Evolutionary conservation across 352 stramenopile species (phyloP), one percentile per base, ranked within the genome.

Genomic region (Pythium angustatum): DNA sequence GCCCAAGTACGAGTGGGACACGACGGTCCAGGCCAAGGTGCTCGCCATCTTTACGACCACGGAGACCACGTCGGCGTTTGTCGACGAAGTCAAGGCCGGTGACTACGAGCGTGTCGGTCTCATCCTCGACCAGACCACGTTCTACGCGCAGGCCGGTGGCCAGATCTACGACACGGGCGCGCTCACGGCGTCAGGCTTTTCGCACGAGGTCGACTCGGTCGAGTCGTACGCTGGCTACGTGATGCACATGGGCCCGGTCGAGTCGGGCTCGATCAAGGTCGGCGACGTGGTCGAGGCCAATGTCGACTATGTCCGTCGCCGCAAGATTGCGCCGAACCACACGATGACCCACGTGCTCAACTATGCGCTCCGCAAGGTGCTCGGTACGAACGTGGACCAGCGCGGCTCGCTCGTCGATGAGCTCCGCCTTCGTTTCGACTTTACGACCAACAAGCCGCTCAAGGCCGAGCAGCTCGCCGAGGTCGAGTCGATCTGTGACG

Each of bases 301-400:
- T 43, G 98, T 99, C 7, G 96, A 99, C 81, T 99, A 99, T 61
- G 74, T 79, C 44, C 83, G 93, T 44, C 87, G 97, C 66, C 75
- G 84, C 66, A 90, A 95, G 72, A 83, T 99, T 51, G 96, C 96
- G 33, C 96, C 96, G 10, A 99, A 99, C 77, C 98, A 99, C 81
- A 99, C 96, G 54, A 99, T 99, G 96, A 99, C 98, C 30, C 98
- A 99, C 83, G 89, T 99, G 47, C 85, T 99, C 48, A 99, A 99
- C 87, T 97, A 88, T 54, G 98, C 97, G 7, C 79, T 99, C 21
- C 89, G 97, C 53, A 87, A 98, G 72, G 93, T 98, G 14, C 78
- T 99, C 4, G 94, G 96, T 45, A 90, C 92, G 41, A 88, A 81
- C 26, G 93, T 98, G 21, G 96, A 99, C 64, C 98, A 99, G 81